Evolutionary conservation across 1,139 yeast species (phyloP), one percentile per base, ranked within the genome.

Genomic region (Candida glucosophila): DNA sequence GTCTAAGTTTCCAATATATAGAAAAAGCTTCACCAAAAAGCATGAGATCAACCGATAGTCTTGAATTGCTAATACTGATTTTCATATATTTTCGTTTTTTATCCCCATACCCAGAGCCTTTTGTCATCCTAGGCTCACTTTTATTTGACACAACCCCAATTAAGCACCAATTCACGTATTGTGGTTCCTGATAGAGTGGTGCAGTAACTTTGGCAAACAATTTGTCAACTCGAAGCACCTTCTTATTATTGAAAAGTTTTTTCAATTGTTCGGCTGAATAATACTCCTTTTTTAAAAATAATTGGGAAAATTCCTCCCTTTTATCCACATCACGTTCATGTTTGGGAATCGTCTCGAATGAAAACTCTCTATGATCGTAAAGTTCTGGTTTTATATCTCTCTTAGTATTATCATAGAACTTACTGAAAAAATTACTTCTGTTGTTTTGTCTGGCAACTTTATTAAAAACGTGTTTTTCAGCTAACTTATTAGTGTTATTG

Each of bases 111-210:
- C 44, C 47, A 4, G 57, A 54, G 24, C 64, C 57, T 12, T 55
- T 42, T 0, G 74, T 53, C n/a, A 55, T 45, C 34, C 59, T 63
- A 2, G 79, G 63, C 5, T 63, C 69, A 4, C 74, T 57, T 43
- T 85, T 86, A 17, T 50, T 45, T 5, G 74, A 58, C 0, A 88
- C 58, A 6, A 81, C 64, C 2, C 93, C 96, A 14, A 77, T 45
- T 6, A 79, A 66, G 13, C 79, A 76, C 79, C 83, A 86, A 43
- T 88, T 86, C 9, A 77, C 53, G 39, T 76, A 77, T 17, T 58
- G 53, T 0, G 95, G 95, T 27, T 80, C 80, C 5, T 53, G 48
- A 42, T 68, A 86, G 15, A 68, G 57, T 1, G 95, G 94, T 4
- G 90, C 78, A 20, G 50, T 39, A 2, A 83, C 74, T 33, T 76